Percentiles rank a stretch among this genome's conserved stretches.
Conservation (phyloP, 1,284 basidiomycete genomes). For the Cutaneotrichosporon arboriforme region DNA sequence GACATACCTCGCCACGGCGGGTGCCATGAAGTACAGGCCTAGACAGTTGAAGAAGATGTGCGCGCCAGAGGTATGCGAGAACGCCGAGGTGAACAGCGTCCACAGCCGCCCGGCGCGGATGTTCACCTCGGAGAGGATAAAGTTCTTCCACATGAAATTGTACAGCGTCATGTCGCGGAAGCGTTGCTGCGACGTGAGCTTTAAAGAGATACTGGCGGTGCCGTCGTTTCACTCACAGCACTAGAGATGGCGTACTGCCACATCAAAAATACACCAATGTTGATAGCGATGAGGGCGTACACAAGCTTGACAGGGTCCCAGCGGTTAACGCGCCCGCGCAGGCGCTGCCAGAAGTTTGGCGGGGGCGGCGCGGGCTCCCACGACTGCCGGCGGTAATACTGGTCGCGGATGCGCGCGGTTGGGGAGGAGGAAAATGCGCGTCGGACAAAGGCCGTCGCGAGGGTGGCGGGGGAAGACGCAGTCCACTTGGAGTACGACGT, state of each 20-base stretch:
- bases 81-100: constrained; percentile 68
- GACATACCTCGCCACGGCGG: constrained; percentile 55
- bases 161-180: constrained; percentile 54
- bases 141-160: constrained; percentile 63
- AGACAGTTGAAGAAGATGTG: constrained; percentile 77
- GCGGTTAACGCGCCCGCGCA: constrained; percentile 2
- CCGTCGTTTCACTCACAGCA: constrained; percentile 26
- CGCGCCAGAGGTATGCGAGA: constrained; percentile 61
- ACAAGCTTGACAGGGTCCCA: constrained; percentile 2
- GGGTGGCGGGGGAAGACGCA: background rate
- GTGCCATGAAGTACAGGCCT: constrained; percentile 73
- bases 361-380: background rate
- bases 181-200: constrained; percentile 28
- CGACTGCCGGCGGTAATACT: background rate
- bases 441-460: background rate
- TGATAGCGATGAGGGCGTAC: constrained; percentile 34
- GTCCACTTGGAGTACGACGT: background rate
- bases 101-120: constrained; percentile 68
- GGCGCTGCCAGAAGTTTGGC: background rate
- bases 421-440: constrained; percentile 10
- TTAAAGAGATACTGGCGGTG: background rate
- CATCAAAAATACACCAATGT: constrained; percentile 38
- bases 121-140: constrained; percentile 58
- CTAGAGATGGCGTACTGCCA: constrained; percentile 45
- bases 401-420: background rate